Base-by-base conservation (phyloP, 805 yeast species). In the Candida methanosorbosa region DNA sequence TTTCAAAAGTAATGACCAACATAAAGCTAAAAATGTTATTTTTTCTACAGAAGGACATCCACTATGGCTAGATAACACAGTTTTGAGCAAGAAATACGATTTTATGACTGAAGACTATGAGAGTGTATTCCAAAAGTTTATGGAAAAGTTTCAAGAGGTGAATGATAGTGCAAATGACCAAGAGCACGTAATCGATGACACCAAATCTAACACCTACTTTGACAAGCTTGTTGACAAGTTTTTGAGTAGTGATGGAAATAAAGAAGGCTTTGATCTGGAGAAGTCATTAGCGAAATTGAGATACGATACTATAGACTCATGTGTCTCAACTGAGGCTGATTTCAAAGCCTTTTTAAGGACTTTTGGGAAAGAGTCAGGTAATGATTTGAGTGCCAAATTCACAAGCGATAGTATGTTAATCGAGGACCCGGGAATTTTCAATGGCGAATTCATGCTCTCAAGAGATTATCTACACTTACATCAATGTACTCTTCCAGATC, bases 11-110 rank as follows among this genome's bases (percentile, higher is more conserved):
- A 56, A 56, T 3, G 46, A 53, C 15, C 8, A 21, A 21, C 8
- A 21, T 21, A 6, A 19, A 8, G 26, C 13, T 22, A 17, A n/a
- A 16, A 57, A 55, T 29, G 40, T 54, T 4, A 57, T 81, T 31
- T 81, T 87, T 55, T 73, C 90, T 11, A 88, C 97, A 0, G 97
- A 88, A 49, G 96, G 88, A 0, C 97, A 88, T 55, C 95, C 95
- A 4, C 54, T 87, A 41, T 85, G 95, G 94, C 64, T 70, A 35
- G 72, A 72, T 31, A 42, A 56, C 5, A 43, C 54, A 5, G 37
- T 66, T 41, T 40, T 30, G 32, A 41, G 27, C 39, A 37, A 38
- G 33, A 32, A 17, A n/a, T 30, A 25, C 16, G 36, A 30, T 18
- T 27, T 37, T 19, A 4, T 18, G 18, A 18, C 35, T 27, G 11